These are phyloP conservation scores for Ailanthus altissimus DNA, from an alignment of 345 rosid genomes.

Conservation along the genomic window DNA sequence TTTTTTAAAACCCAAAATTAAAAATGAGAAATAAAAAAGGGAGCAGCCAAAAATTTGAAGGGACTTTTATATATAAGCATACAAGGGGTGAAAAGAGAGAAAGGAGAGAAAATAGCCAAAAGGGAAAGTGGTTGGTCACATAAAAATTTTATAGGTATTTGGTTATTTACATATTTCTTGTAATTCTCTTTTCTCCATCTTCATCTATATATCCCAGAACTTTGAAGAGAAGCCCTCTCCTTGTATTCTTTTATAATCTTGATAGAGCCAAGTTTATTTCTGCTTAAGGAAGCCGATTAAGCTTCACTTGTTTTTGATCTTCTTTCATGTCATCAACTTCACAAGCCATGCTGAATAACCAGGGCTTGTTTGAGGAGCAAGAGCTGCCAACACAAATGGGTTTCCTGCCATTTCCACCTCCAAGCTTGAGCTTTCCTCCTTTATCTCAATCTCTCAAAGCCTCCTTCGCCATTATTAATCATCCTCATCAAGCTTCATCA, in stretches of 20 bases:
- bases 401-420: slow-evolving; percentile 53
- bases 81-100: background rate
- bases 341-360: slow-evolving; percentile 45
- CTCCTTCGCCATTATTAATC: slow-evolving; percentile 1
- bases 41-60: background rate
- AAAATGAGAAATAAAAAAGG: too few species aligned
- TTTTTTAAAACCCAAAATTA: too few species aligned
- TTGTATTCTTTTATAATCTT: background rate
- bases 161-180: slow-evolving; percentile 10
- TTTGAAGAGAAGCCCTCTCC: slow-evolving; percentile 18
- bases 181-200: too few species aligned
- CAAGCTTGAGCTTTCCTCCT: slow-evolving; percentile 36
- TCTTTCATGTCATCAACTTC: slow-evolving; percentile 54
- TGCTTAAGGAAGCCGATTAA: too few species aligned
- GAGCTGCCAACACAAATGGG: slow-evolving; percentile 53
- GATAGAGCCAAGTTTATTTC: too few species aligned
- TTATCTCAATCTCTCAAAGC: slow-evolving; percentile 42
- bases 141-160: slow-evolving; percentile 20
- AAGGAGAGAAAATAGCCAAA: slow-evolving; percentile 6
- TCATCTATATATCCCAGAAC: slow-evolving; percentile 5
- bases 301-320: slow-evolving; percentile 21
- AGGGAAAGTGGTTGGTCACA: slow-evolving; percentile 29
- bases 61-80: background rate
- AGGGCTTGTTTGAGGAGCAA: slow-evolving; percentile 61
- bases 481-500: slow-evolving; percentile 23